phyloP scores from a whole-genome alignment of 2,329 filamentous ascomycete genomes.

The Metarhizium anisopliae region DNA sequence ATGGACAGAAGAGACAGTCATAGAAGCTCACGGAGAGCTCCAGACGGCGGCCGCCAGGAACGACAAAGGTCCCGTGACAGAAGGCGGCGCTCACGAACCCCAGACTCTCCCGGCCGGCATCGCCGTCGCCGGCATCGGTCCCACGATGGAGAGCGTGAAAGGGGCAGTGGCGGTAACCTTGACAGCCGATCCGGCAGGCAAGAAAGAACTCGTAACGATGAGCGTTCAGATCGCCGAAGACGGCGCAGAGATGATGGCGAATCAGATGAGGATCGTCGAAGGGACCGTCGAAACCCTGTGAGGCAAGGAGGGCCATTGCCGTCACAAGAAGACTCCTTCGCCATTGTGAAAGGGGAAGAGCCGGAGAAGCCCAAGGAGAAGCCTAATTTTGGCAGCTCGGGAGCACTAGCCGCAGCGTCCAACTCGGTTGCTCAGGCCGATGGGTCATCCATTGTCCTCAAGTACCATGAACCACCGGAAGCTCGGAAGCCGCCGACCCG shows the following conservation, averaged over 20 bases:
- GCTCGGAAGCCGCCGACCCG: conserved; percentile 75
- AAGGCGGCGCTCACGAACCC: conserved; percentile 23
- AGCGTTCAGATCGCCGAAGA: conserved; percentile 16
- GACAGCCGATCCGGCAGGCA: conserved; percentile 14
- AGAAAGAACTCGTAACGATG: conserved; percentile 24
- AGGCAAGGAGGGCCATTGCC: conserved; percentile 42
- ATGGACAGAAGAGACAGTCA: conserved; percentile 10
- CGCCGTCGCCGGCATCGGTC: conserved; percentile 9
- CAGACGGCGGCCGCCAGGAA: conserved; percentile 15
- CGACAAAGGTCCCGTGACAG: conserved; percentile 21
- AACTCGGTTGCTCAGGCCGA: conserved; percentile 66
- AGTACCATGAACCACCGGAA: conserved; percentile 93
- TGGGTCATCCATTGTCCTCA: conserved; percentile 70
- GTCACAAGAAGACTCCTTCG: conserved; percentile 52
- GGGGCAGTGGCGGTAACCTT: conserved; percentile 8
- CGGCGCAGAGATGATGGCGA: conserved; percentile 10
- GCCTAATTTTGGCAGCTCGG: conserved; percentile 76
- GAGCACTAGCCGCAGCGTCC: conserved; percentile 76
- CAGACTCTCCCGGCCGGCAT: conserved; percentile 14
- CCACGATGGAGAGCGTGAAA: conserved; percentile 17
- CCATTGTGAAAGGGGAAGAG: conserved; percentile 37
- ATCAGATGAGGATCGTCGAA: conserved; percentile 12
- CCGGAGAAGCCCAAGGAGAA: conserved; percentile 65
- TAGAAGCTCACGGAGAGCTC: conserved; percentile 11
- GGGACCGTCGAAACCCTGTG: conserved; percentile 13